Percentiles rank a stretch among this genome's conserved stretches.
Conservation (phyloP, 371 early-diverging fungal species). For the Apophysomyces elegans region DNA sequence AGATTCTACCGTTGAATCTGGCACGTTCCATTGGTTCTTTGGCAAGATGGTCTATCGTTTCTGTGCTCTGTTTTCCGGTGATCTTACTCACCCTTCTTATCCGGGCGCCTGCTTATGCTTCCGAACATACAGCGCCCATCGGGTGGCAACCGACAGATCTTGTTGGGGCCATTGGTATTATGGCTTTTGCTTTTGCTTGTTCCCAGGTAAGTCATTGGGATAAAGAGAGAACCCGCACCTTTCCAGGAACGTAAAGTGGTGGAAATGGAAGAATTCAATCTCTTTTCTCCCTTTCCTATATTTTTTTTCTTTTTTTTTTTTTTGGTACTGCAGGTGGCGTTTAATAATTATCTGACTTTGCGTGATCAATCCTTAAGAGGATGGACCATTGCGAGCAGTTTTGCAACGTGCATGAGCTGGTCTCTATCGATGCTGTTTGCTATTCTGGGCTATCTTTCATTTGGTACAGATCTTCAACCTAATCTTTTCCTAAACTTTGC, state of each 20-base stretch:
- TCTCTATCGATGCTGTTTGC: conserved; percentile 59
- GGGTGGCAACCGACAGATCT: conserved; percentile 41
- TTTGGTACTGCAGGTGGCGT: conserved; percentile 19
- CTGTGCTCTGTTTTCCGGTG: conserved; percentile 56
- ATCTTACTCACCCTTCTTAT: conserved; percentile 55
- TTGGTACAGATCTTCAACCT: conserved; percentile 56
- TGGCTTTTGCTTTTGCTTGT: conserved; percentile 52
- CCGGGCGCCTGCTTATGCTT: conserved; percentile 50
- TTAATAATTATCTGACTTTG: conserved; percentile 55
- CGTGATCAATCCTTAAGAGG: conserved; percentile 40
- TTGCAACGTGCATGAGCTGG: conserved; percentile 56
- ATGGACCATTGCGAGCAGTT: conserved; percentile 49
- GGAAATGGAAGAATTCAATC: too few species aligned
- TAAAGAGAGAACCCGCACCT: neutral
- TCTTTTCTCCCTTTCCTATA: too few species aligned
- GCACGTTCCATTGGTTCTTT: conserved; percentile 63
- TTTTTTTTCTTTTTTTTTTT: neutral
- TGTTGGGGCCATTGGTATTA: conserved; percentile 49
- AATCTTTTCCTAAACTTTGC: conserved; percentile 64
- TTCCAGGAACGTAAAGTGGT: too few species aligned
- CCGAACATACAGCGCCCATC: conserved; percentile 31
- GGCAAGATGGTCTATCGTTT: conserved; percentile 60
- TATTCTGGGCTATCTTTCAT: conserved; percentile 57
- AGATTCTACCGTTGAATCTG: conserved; percentile 55
- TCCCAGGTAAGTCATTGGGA: conserved; percentile 28